Conservation (phyloP, 345 rosid genomes). For the Eucalyptus cladocalyx region DNA sequence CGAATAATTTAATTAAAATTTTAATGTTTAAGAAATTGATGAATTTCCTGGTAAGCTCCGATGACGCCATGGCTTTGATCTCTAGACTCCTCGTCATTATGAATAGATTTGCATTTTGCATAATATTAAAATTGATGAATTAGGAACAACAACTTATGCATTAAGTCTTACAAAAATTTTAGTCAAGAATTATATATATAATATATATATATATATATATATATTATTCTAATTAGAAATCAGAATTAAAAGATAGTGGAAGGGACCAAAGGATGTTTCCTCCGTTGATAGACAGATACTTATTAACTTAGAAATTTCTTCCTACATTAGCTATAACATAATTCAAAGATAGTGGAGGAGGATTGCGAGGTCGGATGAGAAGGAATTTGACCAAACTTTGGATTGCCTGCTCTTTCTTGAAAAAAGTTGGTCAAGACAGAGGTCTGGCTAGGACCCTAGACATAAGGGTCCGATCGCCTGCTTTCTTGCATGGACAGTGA, state of each 20-base stretch:
- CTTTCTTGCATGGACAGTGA: too few relatives aligned
- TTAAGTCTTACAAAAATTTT: background rate
- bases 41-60: background rate
- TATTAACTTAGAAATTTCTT: background rate
- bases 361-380: too few relatives aligned
- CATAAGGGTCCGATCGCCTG: too few relatives aligned
- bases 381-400: background rate
- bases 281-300: background rate
- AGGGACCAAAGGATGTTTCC: background rate
- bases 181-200: background rate
- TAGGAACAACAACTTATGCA: background rate
- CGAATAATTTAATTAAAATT: too few relatives aligned
- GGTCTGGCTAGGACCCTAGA: too few relatives aligned
- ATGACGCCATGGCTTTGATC: background rate
- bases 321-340: background rate
- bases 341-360: background rate
- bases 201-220: too few relatives aligned
- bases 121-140: background rate
- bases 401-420: too few relatives aligned
- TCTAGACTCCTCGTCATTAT: background rate
- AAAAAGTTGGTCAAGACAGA: too few relatives aligned
- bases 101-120: background rate
- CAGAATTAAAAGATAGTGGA: background rate
- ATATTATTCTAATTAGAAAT: background rate
- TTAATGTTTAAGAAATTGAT: too few relatives aligned